Evolutionary conservation across 805 yeast genomes (phyloP).

Genomic region (Yamadazyma nakazawae): DNA sequence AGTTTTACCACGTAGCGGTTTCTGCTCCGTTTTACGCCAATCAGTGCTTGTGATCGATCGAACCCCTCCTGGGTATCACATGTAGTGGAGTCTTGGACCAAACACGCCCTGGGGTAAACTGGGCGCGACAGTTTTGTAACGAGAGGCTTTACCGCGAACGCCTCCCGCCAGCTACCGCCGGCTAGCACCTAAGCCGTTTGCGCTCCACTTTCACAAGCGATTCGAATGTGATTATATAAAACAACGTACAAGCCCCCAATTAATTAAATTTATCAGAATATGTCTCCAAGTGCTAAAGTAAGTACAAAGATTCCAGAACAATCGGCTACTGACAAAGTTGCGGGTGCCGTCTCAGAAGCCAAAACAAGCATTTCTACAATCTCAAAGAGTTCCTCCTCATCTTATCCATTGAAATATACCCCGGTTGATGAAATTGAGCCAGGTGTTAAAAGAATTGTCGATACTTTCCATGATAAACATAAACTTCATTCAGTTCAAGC

Average conservation of each 20-base stretch:
- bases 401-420: constrained; percentile 30
- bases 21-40: neutral
- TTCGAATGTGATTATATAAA: neutral
- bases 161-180: no score
- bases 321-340: neutral
- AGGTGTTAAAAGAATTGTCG: constrained; percentile 41
- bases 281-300: constrained; percentile 1
- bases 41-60: neutral
- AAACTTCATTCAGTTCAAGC: constrained; percentile 50
- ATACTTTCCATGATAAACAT: constrained; percentile 42
- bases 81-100: no score
- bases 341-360: neutral
- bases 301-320: neutral
- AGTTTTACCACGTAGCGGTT: neutral
- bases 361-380: neutral
- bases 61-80: no score
- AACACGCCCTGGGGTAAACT: no score
- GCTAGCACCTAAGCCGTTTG: no score
- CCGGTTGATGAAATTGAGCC: constrained; percentile 46
- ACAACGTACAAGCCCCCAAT: neutral
- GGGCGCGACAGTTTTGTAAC: no score
- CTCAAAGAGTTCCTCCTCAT: constrained; percentile 1
- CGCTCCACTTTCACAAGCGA: neutral
- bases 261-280: neutral
- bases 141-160: no score